Base-by-base conservation (phyloP, 176 grass and related monocot genomes). In the Carex myosuroides region DNA sequence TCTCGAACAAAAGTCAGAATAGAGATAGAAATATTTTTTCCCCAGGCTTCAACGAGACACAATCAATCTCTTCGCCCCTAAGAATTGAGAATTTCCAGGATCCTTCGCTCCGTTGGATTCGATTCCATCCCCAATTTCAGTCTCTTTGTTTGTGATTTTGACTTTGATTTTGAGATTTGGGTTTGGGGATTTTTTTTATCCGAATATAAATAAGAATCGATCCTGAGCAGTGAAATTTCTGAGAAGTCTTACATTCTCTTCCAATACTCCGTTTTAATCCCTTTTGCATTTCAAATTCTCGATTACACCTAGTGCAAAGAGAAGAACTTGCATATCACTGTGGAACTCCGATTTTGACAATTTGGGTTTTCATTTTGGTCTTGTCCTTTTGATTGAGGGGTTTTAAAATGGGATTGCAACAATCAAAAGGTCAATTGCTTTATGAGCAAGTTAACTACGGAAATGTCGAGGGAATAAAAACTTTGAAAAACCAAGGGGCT, bases 361-460 rank as follows among this genome's bases (percentile, higher is more conserved):
- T 41, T 84, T 55, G 56, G 7, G 14, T 35, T 42, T 64, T 39
- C 41, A 24, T 71, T 70, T 58, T 63, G 42, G 42, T 39, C 37
- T 17, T 11, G 33, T 81, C 5, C 42, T 64, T 44, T 17, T 37
- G 59, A 73, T 83, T 83, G 11, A 35, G 13, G 39, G 18, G 57
- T 71, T 60, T 65, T 65, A 17, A 46, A 78, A 99, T 99, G 96
- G 96, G 96, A 62, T n/a, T 83, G 90, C 89, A 88, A 62, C 93
- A 88, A 87, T 99, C 96, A 78, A 99, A 99, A 85, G 93, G 90
- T 21, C 93, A 95, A 80, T 85, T 99, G 81, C 83, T 99, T 66
- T 92, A 99, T 85, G 88, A 99, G 83, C 91, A 99, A 87, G 96
- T 99, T 8, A 92, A 81, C 37, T 92, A 95, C 66, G 91, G 96